Evolutionary conservation across 352 stramenopile genomes (phyloP).

Genomic region (Phytophthora multivora): DNA sequence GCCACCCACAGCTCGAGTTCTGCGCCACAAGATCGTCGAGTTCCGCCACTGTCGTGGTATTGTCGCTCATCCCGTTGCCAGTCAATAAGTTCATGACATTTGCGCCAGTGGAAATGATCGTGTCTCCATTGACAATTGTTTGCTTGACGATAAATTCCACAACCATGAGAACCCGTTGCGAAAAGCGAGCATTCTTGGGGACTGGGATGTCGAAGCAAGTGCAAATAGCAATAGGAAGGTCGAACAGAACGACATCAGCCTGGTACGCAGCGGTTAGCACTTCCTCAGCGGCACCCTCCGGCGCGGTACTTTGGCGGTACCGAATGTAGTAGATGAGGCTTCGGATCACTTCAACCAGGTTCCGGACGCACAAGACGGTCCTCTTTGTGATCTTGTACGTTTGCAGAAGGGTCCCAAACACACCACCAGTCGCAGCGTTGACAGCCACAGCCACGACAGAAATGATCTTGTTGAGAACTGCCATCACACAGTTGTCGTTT

Average conservation of each 20-base stretch:
- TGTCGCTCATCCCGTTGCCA: slow-evolving; percentile 3
- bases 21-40: slow-evolving; percentile 20
- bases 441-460: slow-evolving; percentile 42
- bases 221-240: slow-evolving; percentile 23
- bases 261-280: slow-evolving; percentile 27
- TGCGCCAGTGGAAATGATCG: slow-evolving; percentile 23
- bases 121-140: slow-evolving; percentile 25
- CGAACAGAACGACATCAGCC: slow-evolving; percentile 26
- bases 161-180: slow-evolving; percentile 3
- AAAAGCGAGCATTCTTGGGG: slow-evolving; percentile 3
- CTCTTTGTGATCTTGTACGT: slow-evolving; percentile 19
- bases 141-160: slow-evolving; percentile 36
- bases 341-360: slow-evolving; percentile 18
- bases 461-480: slow-evolving; percentile 37
- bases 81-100: slow-evolving; percentile 32
- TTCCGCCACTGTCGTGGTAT: slow-evolving; percentile 17
- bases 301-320: slow-evolving; percentile 23
- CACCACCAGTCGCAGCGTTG: slow-evolving; percentile 36
- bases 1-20: slow-evolving; percentile 28
- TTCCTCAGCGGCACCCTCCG: slow-evolving; percentile 12
- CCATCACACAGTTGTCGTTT: slow-evolving; percentile 23
- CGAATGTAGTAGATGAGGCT: slow-evolving; percentile 25
- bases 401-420: slow-evolving; percentile 26
- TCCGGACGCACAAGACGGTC: slow-evolving; percentile 7
- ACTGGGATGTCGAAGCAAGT: slow-evolving; percentile 10